Evolutionary conservation across 2,329 filamentous ascomycete species (phyloP), one percentile per base, ranked within the genome.

Genomic region (Neonectria ditissima): DNA sequence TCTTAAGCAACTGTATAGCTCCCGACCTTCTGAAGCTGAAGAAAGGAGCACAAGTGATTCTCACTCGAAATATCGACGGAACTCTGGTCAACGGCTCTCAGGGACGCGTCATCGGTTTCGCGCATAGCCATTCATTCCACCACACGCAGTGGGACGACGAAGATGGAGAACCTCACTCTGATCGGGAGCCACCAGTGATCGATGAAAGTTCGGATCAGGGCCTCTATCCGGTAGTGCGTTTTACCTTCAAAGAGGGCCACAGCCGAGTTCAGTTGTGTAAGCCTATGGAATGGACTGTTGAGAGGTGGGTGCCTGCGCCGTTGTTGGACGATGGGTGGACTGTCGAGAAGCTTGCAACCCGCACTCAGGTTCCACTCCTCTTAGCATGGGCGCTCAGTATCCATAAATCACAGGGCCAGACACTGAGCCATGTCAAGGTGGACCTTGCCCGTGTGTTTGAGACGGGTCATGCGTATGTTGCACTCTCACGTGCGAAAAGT

Each of bases 371-470:
- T 10, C 48, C 48, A 34, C 48, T 34, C 48, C 5, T 51, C 28
- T 28, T 34, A n/a, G 48, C 28, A 51, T 51, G 48, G 48, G 48
- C 48, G 4, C 28, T 51, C 9, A 37, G 28, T 9, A 51, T 51
- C 9, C 48, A 51, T 16, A 51, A 51, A 22, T 14, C 48, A 51
- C 48, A 32, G n/a, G 48, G 48, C 5, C 48, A 51, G 28, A 51
- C 48, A 22, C 48, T 51, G 26, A 16, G 13, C 2, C 48, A 28
- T 51, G 30, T 51, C 9, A 51, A 26, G n/a, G 48, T 32, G 32
- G 48, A 51, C 34, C 26, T 51, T 22, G 13, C 5, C 9, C 16
- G 48, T 9, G 48, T 37, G 11, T 51, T 51, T 16, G 48, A 51
- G 28, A 22, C 16, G 6, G 48, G 28, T 10, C 28, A 51, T 16